phyloP scores from a whole-genome alignment of 352 stramenopile genomes.

The Thalassiosira exigua region DNA sequence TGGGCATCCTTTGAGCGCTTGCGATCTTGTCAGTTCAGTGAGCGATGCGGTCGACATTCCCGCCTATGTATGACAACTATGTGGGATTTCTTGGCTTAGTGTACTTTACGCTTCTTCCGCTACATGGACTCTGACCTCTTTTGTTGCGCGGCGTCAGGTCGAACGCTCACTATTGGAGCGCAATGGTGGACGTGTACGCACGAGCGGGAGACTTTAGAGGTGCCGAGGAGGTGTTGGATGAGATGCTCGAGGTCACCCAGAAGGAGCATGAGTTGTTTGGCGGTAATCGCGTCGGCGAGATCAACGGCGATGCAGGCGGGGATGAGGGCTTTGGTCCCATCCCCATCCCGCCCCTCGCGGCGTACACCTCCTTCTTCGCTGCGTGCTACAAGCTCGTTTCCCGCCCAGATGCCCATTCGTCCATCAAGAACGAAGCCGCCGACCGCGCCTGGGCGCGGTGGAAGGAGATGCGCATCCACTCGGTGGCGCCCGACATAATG shows the following conservation, averaged over 20 bases:
- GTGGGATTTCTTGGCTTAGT: too few species aligned
- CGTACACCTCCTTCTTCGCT: slow-evolving; percentile 82
- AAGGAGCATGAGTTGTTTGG: slow-evolving; percentile 33
- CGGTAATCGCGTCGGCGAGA: background rate
- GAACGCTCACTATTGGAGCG: slow-evolving; percentile 76
- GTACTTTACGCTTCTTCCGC: too few species aligned
- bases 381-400: slow-evolving; percentile 81
- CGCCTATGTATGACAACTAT: too few species aligned
- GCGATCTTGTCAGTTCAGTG: too few species aligned
- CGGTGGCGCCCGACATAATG: slow-evolving; percentile 81
- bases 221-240: slow-evolving; percentile 70
- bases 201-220: slow-evolving; percentile 78
- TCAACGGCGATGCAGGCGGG: background rate
- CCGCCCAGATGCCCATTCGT: slow-evolving; percentile 58
- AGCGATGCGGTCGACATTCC: too few species aligned
- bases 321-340: slow-evolving; percentile 15
- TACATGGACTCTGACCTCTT: too few species aligned
- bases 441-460: slow-evolving; percentile 77
- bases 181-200: slow-evolving; percentile 82
- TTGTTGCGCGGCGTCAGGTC: slow-evolving; percentile 20
- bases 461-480: slow-evolving; percentile 83
- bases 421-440: slow-evolving; percentile 70
- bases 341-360: slow-evolving; percentile 64
- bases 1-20: too few species aligned
- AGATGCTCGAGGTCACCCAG: slow-evolving; percentile 69